A percentile compares a stretch with the other conserved stretches of the same genome.
phyloP scores from a whole-genome alignment of 1,284 basidiomycete species.

The Cutaneotrichosporon curvatum region DNA sequence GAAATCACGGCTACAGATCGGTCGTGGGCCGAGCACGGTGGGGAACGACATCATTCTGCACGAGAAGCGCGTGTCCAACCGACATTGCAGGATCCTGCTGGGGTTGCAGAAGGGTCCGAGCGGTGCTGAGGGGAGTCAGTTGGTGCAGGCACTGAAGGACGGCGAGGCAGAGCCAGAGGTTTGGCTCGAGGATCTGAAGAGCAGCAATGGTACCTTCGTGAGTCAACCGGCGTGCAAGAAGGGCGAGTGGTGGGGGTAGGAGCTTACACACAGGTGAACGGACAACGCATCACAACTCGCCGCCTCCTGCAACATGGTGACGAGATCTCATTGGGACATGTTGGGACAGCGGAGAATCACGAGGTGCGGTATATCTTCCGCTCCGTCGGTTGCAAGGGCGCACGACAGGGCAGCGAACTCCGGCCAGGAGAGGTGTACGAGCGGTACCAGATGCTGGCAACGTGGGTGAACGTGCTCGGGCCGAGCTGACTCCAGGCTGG shows the following conservation, averaged over 20 bases:
- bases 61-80: slow-evolving; percentile 42
- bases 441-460: slow-evolving; percentile 37
- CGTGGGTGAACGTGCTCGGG: slow-evolving; percentile 21
- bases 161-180: slow-evolving; percentile 52
- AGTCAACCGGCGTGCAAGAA: slow-evolving; percentile 38
- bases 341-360: slow-evolving; percentile 44
- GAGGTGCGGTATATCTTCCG: slow-evolving; percentile 50
- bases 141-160: slow-evolving; percentile 28
- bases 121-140: slow-evolving; percentile 5
- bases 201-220: slow-evolving; percentile 81
- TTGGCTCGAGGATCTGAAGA: slow-evolving; percentile 58
- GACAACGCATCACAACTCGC: slow-evolving; percentile 53
- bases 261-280: slow-evolving; percentile 57
- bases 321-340: slow-evolving; percentile 70
- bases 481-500: slow-evolving; percentile 30
- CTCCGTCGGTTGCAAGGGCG: slow-evolving; percentile 36
- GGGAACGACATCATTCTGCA: slow-evolving; percentile 37
- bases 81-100: slow-evolving; percentile 38
- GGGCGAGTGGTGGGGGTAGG: neutral
- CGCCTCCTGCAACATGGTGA: slow-evolving; percentile 66
- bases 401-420: slow-evolving; percentile 31
- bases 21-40: slow-evolving; percentile 28
- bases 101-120: slow-evolving; percentile 28
- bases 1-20: slow-evolving; percentile 33
- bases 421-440: slow-evolving; percentile 43